Evolutionary conservation across 1,139 yeast genomes (phyloP), one percentile per base, ranked within the genome.

Genomic region (Diutina siamensis): DNA sequence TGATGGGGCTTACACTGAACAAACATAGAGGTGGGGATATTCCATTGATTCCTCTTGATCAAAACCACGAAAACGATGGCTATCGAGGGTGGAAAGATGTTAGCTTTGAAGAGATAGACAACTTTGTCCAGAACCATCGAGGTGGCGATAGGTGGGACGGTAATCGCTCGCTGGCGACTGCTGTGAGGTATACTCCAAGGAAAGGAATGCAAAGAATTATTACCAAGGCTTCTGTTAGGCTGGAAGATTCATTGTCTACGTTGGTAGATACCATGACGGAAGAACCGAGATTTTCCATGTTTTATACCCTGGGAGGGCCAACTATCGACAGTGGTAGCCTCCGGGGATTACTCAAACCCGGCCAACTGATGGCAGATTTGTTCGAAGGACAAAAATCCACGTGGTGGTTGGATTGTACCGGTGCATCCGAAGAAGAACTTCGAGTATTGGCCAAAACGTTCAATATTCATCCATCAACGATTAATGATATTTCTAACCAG

Each of bases 311-410:
- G 48, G 67, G 80, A 9, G 96, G 86, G 49, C 94, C 83, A 56
- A 92, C 97, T 0, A 73, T 85, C 18, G 97, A 89, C 63, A 84
- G 95, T 1, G 82, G 94, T 1, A 95, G 86, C 57, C 70, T 89
- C 40, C 83, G 94, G 3, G 76, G 92, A 1, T 65, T 89, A 49
- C 76, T 84, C 4, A 68, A 68, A 18, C 80, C 82, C 1, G 83
- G 79, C 2, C 78, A 81, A 55, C 68, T 83, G 2, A 78, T 84
- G 52, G 69, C 77, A 49, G 78, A 79, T 22, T 62, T 87, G 44
- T 87, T 88, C 60, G 71, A 72, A 46, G 67, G 70, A 35, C 72
- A 73, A n/a, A 78, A 77, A 46, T 78, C 82, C 50, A 57, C 80
- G 1, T 81, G 87, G 88, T 83, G 94, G 94, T 60, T 83, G 38